phyloP scores from a whole-genome alignment of 2,329 filamentous ascomycete genomes.

The Penicillium sp. region DNA sequence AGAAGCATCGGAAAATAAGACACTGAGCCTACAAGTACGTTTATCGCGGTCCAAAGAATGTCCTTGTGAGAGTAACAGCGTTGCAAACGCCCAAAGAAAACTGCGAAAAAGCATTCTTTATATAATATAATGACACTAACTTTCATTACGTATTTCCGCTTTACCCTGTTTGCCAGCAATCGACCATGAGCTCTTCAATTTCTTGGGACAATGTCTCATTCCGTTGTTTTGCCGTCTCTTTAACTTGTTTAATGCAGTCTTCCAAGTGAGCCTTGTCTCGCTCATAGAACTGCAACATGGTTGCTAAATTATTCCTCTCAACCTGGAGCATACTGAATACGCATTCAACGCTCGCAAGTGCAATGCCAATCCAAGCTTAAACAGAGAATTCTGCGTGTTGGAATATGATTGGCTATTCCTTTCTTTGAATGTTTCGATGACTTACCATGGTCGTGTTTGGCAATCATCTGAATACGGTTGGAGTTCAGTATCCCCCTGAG shows the following conservation, averaged over 20 bases:
- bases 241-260: neutral
- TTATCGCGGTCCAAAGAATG: too few relatives aligned
- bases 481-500: neutral
- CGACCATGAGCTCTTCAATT: too few relatives aligned
- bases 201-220: too few relatives aligned
- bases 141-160: too few relatives aligned
- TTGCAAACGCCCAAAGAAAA: too few relatives aligned
- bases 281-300: neutral
- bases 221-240: neutral
- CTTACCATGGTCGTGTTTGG: neutral
- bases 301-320: neutral
- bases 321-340: neutral
- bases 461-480: neutral
- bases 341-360: neutral
- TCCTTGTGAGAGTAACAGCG: too few relatives aligned
- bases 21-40: slow-evolving; percentile 43
- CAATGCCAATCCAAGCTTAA: neutral
- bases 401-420: neutral
- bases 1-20: slow-evolving; percentile 22
- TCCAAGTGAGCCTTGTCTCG: neutral
- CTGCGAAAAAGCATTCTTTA: too few relatives aligned
- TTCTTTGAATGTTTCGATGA: neutral
- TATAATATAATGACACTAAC: too few relatives aligned
- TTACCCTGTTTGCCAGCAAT: too few relatives aligned
- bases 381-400: neutral